Evolutionary conservation across 768 basidiomycete genomes (phyloP), one percentile per base, ranked within the genome.

Genomic region (Lactifluus hygrophoroides): DNA sequence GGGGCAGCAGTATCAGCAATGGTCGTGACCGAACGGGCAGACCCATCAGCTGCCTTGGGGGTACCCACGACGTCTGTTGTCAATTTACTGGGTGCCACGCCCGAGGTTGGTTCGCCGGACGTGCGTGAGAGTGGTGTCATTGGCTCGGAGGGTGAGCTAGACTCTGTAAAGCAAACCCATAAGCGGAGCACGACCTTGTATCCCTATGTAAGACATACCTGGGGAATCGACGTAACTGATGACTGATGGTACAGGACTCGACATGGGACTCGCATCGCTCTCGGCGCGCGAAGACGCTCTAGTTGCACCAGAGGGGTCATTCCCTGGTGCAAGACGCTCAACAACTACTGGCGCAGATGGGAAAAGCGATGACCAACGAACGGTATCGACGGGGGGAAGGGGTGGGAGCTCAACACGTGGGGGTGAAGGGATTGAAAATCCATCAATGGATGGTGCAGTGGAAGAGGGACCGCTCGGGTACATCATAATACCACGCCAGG

Each of bases 351-450:
- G 58, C 2, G 53, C 53, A 35, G 58, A 49, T 2, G 58, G 58
- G 35, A 59, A 59, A 17, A 59, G 40, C 1, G 58, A 59, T 6
- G 58, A 54, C 52, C 58, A 59, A 8, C 25, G 52, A 17, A 44
- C 27, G 21, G 40, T 5, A 19, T 54, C 52, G 8, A 35, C 27
- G 11, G 58, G 34, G 32, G 14, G 52, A 48, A 43, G 17, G 9
- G 34, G 3, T 23, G 53, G 58, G 11, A 44, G 7, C 7, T 49
- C 27, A 21, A 58, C 16, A 35, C 19, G 28, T 3, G 47, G 42
- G 19, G 53, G 58, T 0, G 58, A 54, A 28, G 58, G 32, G 45
- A 52, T 40, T 2, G 42, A 46, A 23, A 25, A 44, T 2, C 13
- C 47, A 44, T 42, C 23, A 16, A 40, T 7, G 6, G 57, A 58